phyloP scores from a whole-genome alignment of 2,329 filamentous ascomycete species.

The Dactylellina haptotyla region DNA sequence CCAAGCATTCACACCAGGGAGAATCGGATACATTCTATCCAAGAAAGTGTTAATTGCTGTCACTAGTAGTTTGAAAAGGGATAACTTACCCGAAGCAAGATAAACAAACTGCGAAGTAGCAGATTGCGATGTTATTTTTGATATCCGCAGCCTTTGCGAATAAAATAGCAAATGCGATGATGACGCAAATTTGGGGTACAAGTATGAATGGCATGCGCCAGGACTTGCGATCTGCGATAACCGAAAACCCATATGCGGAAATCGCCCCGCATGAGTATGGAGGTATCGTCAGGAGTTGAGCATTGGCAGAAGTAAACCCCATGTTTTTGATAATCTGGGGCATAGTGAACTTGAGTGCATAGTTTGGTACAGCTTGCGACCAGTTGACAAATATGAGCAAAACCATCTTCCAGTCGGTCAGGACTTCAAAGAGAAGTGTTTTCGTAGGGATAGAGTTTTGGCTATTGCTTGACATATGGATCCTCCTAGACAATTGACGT shows the following conservation, averaged over 20 bases:
- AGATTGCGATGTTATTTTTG: constrained; percentile 61
- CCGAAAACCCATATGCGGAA: constrained; percentile 59
- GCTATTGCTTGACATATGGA: constrained; percentile 55
- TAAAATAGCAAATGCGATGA: constrained; percentile 61
- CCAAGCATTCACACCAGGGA: constrained; percentile 63
- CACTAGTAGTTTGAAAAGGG: not conserved
- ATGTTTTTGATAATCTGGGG: constrained; percentile 63
- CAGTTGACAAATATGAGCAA: constrained; percentile 62
- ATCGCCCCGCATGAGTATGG: constrained; percentile 61
- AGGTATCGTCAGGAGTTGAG: constrained; percentile 60
- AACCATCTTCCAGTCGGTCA: constrained; percentile 65
- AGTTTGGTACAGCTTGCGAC: constrained; percentile 62
- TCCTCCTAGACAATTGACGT: constrained; percentile 60
- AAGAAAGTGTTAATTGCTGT: constrained; percentile 33
- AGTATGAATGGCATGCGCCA: constrained; percentile 63
- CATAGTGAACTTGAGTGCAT: constrained; percentile 58
- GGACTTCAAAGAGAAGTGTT: constrained; percentile 61
- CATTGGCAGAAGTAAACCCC: constrained; percentile 61
- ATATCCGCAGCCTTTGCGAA: constrained; percentile 61
- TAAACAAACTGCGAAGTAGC: constrained; percentile 64
- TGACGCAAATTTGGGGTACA: constrained; percentile 59
- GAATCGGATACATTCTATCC: constrained; percentile 63
- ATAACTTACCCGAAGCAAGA: constrained; percentile 60
- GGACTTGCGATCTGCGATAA: constrained; percentile 61
- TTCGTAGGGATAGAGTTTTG: constrained; percentile 59